Evolutionary conservation across 2,329 filamentous ascomycete genomes (phyloP).

Genomic region (Beauveria sp.): DNA sequence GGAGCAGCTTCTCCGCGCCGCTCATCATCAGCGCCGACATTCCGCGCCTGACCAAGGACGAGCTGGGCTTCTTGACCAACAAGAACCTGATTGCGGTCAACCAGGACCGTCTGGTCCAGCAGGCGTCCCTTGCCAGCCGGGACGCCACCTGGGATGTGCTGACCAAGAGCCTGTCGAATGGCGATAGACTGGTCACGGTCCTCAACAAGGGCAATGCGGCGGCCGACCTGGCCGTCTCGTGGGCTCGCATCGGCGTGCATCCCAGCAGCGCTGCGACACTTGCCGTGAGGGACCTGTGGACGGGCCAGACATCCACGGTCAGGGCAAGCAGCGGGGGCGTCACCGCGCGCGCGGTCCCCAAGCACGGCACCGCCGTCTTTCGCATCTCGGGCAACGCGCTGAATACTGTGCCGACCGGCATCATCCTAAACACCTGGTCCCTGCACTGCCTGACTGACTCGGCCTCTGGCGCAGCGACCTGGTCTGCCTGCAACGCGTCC

Average conservation of each 20-base stretch:
- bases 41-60: slow-evolving; percentile 24
- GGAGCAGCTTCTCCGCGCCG: slow-evolving; percentile 24
- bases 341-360: background rate
- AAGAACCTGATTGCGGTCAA: slow-evolving; percentile 31
- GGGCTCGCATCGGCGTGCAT: slow-evolving; percentile 27
- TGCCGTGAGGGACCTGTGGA: slow-evolving; percentile 32
- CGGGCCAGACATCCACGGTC: slow-evolving; percentile 20
- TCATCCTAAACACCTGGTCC: slow-evolving; percentile 39
- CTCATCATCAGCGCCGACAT: slow-evolving; percentile 30
- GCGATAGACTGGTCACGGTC: slow-evolving; percentile 36
- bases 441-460: slow-evolving; percentile 26
- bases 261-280: slow-evolving; percentile 17
- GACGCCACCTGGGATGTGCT: slow-evolving; percentile 35
- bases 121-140: slow-evolving; percentile 37
- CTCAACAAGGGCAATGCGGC: slow-evolving; percentile 31
- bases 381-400: slow-evolving; percentile 26
- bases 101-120: slow-evolving; percentile 32
- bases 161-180: slow-evolving; percentile 35
- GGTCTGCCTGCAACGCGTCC: slow-evolving; percentile 25
- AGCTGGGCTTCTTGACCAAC: slow-evolving; percentile 28
- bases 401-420: slow-evolving; percentile 31
- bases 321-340: slow-evolving; percentile 19
- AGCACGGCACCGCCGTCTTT: slow-evolving; percentile 32
- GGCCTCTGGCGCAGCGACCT: slow-evolving; percentile 18
- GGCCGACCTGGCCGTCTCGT: slow-evolving; percentile 21